phyloP scores from a whole-genome alignment of 257 asterid genomes.

The Penstemon eatonii region DNA sequence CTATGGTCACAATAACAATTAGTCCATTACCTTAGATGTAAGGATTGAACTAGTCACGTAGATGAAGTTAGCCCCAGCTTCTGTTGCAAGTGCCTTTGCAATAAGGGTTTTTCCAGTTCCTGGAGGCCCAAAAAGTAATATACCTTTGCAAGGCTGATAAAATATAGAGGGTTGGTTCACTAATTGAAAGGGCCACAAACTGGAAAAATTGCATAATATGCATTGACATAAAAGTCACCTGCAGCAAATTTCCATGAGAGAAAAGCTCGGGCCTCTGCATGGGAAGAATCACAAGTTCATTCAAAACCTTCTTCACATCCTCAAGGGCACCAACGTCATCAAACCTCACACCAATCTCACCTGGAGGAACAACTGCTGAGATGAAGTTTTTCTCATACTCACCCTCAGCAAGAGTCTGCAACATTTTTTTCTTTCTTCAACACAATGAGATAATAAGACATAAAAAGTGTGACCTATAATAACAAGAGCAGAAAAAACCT shows the following conservation, averaged over 20 bases:
- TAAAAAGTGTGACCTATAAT: not conserved
- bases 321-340: constrained; percentile 99
- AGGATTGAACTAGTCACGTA: constrained; percentile 96
- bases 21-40: constrained; percentile 72
- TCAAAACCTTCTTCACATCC: constrained; percentile 82
- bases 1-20: not conserved
- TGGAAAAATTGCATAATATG: constrained; percentile 9
- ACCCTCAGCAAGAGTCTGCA: constrained; percentile 92
- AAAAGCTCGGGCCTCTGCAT: constrained; percentile 98
- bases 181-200: constrained; percentile 16
- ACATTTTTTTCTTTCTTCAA: constrained; percentile 17
- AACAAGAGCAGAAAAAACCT: constrained; percentile 49
- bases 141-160: constrained; percentile 97
- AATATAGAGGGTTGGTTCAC: not conserved
- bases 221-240: constrained; percentile 47
- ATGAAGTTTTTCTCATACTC: constrained; percentile 95
- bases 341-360: constrained; percentile 93
- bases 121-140: constrained; percentile 97
- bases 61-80: constrained; percentile 96
- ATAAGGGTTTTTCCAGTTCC: constrained; percentile 99
- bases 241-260: constrained; percentile 86
- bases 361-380: constrained; percentile 96
- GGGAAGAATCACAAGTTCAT: constrained; percentile 97
- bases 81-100: constrained; percentile 98
- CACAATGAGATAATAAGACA: constrained; percentile 15